phyloP scores from a whole-genome alignment of 768 basidiomycete species.

The Suillus spraguei region DNA sequence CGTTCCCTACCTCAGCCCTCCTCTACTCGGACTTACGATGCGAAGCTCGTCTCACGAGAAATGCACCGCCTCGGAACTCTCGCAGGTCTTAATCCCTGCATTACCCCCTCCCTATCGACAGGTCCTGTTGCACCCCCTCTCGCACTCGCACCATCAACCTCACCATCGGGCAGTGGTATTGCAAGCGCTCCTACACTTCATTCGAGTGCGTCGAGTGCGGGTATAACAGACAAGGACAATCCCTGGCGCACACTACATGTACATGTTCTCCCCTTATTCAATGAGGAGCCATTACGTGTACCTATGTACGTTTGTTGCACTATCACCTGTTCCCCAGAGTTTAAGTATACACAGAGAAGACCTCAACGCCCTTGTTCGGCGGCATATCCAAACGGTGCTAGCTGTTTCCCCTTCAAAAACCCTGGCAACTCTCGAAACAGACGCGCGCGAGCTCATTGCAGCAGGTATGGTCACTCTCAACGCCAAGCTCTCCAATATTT shows the following conservation, averaged over 20 bases:
- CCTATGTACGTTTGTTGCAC: conserved; percentile 62
- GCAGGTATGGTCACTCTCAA: conserved; percentile 93
- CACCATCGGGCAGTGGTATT: conserved; percentile 41
- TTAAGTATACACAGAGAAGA: conserved; percentile 66
- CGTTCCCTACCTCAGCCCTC: conserved; percentile 40
- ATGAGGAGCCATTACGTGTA: conserved; percentile 81
- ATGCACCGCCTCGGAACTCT: conserved; percentile 82
- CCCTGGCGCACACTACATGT: conserved; percentile 88
- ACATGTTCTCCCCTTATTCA: conserved; percentile 89
- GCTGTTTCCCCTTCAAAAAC: conserved; percentile 76
- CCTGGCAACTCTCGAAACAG: conserved; percentile 70
- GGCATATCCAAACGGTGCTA: conserved; percentile 75
- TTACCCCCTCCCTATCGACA: conserved; percentile 37
- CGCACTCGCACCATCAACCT: conserved; percentile 41
- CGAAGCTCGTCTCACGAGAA: conserved; percentile 79
- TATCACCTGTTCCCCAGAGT: not conserved
- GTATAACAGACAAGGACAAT: conserved; percentile 50
- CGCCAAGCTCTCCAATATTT: conserved; percentile 73
- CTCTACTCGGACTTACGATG: conserved; percentile 75
- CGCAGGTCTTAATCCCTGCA: conserved; percentile 52
- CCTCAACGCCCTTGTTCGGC: conserved; percentile 78
- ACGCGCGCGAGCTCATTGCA: conserved; percentile 81
- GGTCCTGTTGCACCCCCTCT: conserved; percentile 52
- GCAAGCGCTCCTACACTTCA: conserved; percentile 18
- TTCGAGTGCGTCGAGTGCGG: conserved; percentile 36